Evolutionary conservation across 2,329 filamentous ascomycete species (phyloP).

Genomic region (Byssothecium circinans): DNA sequence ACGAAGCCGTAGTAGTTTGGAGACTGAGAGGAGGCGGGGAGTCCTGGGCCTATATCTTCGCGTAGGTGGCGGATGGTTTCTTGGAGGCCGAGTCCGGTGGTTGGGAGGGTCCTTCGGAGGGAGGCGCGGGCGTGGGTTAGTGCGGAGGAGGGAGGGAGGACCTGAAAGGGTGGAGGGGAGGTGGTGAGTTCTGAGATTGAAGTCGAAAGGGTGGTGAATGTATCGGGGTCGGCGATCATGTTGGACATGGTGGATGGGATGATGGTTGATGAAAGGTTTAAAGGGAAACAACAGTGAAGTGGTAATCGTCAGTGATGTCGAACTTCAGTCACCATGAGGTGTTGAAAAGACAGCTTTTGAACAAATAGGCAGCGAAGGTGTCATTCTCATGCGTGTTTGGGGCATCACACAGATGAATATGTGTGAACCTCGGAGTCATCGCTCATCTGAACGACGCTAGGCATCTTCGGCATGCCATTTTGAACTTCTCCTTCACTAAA

Average conservation of each 20-base stretch:
- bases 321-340: no score
- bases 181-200: constrained; percentile 29
- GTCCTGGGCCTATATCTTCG: constrained; percentile 54
- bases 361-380: no score
- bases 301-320: no score
- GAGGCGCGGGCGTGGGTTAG: constrained; percentile 36
- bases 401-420: no score
- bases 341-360: no score
- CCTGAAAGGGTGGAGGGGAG: constrained; percentile 19
- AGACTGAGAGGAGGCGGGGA: constrained; percentile 64
- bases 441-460: no score
- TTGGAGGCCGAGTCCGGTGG: constrained; percentile 48
- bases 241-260: not conserved
- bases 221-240: constrained; percentile 16
- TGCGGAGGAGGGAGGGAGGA: constrained; percentile 38
- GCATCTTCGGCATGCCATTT: no score
- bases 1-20: constrained; percentile 77
- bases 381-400: no score
- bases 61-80: constrained; percentile 48
- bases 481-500: no score
- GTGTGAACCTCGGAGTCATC: no score
- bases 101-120: constrained; percentile 44
- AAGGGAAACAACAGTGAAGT: no score
- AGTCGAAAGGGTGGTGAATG: constrained; percentile 22
- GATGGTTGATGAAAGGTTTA: no score